Conservation (phyloP, 129 eudicot species). For the Scalesia atractyloides region DNA sequence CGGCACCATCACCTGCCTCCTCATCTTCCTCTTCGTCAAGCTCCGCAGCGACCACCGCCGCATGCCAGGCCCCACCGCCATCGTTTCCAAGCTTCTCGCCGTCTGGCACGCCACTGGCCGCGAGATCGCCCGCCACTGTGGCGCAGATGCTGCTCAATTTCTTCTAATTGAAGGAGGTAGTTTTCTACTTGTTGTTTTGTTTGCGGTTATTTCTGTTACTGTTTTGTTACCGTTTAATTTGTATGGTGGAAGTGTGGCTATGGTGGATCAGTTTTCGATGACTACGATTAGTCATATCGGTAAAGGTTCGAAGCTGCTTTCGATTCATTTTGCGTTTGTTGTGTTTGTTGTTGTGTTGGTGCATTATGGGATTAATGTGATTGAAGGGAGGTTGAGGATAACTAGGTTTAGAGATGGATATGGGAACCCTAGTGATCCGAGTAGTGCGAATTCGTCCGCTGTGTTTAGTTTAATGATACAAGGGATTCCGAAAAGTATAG, state of each 20-base stretch:
- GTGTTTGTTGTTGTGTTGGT: constrained; percentile 62
- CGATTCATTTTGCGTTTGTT: constrained; percentile 74
- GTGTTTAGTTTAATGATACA: constrained; percentile 80
- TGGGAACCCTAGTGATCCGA: constrained; percentile 77
- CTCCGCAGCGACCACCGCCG: constrained; percentile 95
- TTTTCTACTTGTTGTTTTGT: constrained; percentile 52
- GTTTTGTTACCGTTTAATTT: constrained; percentile 75
- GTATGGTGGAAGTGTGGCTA: constrained; percentile 55
- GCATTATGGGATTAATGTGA: constrained; percentile 63
- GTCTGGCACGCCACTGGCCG: constrained; percentile 96
- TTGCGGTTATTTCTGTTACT: constrained; percentile 43
- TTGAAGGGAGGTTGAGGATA: constrained; percentile 57
- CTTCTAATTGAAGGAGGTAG: constrained; percentile 93
- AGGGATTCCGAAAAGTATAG: constrained; percentile 80
- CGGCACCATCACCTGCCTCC: constrained; percentile 78
- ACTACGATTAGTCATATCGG: constrained; percentile 79
- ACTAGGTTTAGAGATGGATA: constrained; percentile 86
- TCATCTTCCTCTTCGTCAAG: constrained; percentile 79
- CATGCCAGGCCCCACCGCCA: constrained; percentile 86
- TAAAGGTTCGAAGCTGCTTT: constrained; percentile 70
- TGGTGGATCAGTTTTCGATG: constrained; percentile 84
- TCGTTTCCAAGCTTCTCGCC: constrained; percentile 76
- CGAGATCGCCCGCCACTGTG: constrained; percentile 91
- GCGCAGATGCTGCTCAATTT: constrained; percentile 96
- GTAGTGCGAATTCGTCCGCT: constrained; percentile 55